A percentile compares a stretch with the other conserved stretches of the same genome.
Conservation (phyloP, 495 filamentous ascomycete genomes). For the Penicillium canescens region DNA sequence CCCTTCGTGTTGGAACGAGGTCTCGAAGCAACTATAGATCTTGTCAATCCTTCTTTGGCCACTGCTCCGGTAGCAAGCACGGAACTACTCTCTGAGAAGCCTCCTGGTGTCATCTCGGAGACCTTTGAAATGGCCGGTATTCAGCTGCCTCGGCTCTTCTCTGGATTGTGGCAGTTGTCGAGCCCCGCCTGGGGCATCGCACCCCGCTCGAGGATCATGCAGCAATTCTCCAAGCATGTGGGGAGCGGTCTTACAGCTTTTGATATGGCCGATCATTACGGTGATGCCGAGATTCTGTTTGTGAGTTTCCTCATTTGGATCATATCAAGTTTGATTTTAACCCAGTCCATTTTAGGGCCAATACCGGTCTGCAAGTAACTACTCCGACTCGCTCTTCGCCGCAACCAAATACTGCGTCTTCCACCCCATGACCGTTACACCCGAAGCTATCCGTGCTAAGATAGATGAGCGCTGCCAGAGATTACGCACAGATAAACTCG, state of each 20-base stretch:
- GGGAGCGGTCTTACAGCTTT: conserved; percentile 26
- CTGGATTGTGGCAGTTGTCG: conserved; percentile 46
- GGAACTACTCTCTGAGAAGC: background rate
- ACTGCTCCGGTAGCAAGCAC: background rate
- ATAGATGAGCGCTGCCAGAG: conserved; percentile 37
- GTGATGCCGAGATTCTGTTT: conserved; percentile 37
- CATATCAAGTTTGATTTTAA: conserved; percentile 19
- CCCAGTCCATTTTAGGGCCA: conserved; percentile 24
- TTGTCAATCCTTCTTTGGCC: conserved; percentile 1
- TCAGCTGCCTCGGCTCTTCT: conserved; percentile 39
- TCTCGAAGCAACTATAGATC: conserved; percentile 5
- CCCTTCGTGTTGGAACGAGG: conserved; percentile 15
- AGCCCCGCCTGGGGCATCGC: conserved; percentile 47
- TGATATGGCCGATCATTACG: conserved; percentile 53
- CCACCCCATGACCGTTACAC: conserved; percentile 28
- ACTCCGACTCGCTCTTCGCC: conserved; percentile 29
- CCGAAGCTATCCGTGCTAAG: conserved; percentile 31
- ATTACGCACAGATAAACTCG: conserved; percentile 31
- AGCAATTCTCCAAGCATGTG: conserved; percentile 25
- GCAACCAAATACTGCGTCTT: conserved; percentile 45
- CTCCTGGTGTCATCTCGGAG: conserved; percentile 18
- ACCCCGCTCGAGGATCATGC: conserved; percentile 22
- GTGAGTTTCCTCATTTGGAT: conserved; percentile 15
- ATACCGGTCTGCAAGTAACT: conserved; percentile 31
- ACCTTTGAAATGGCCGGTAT: conserved; percentile 30